Evolutionary conservation across 805 yeast genomes (phyloP).

Genomic region (Scheffersomyces lignosus): DNA sequence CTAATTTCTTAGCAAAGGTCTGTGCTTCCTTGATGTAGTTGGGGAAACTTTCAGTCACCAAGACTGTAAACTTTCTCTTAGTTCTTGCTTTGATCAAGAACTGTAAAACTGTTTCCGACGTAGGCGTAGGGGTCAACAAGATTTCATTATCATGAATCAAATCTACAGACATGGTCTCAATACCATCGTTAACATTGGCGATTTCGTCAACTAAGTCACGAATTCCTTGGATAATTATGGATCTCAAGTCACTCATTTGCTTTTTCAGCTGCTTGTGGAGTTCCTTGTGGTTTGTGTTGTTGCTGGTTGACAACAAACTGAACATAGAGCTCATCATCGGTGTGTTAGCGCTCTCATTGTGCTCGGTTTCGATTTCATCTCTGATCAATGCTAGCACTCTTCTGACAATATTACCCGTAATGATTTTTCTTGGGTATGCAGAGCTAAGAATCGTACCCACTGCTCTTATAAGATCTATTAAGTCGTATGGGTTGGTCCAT

Average conservation of each 20-base stretch:
- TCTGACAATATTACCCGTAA: constrained; percentile 88
- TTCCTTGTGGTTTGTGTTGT: constrained; percentile 21
- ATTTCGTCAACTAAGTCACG: constrained; percentile 92
- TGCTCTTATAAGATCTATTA: constrained; percentile 67
- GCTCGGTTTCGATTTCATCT: constrained; percentile 71
- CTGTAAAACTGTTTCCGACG: constrained; percentile 82
- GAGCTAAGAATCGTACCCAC: constrained; percentile 69
- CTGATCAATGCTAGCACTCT: constrained; percentile 83
- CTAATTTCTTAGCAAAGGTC: constrained; percentile 72
- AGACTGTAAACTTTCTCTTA: constrained; percentile 87
- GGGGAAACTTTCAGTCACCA: constrained; percentile 91
- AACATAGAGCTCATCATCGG: constrained; percentile 85
- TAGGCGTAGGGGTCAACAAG: constrained; percentile 90
- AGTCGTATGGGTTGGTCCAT: constrained; percentile 77
- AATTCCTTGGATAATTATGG: constrained; percentile 87
- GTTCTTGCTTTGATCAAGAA: constrained; percentile 83
- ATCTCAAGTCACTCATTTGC: constrained; percentile 66
- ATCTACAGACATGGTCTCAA: constrained; percentile 88
- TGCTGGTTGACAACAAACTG: constrained; percentile 63
- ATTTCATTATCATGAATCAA: constrained; percentile 91
- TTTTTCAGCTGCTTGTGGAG: constrained; percentile 34
- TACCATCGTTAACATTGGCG: constrained; percentile 82
- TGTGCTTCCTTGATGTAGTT: constrained; percentile 80
- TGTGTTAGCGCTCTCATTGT: constrained; percentile 25
- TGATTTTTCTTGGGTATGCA: constrained; percentile 87